Conservation (phyloP, 2,329 filamentous ascomycete genomes). For the Talaromyces sp. region DNA sequence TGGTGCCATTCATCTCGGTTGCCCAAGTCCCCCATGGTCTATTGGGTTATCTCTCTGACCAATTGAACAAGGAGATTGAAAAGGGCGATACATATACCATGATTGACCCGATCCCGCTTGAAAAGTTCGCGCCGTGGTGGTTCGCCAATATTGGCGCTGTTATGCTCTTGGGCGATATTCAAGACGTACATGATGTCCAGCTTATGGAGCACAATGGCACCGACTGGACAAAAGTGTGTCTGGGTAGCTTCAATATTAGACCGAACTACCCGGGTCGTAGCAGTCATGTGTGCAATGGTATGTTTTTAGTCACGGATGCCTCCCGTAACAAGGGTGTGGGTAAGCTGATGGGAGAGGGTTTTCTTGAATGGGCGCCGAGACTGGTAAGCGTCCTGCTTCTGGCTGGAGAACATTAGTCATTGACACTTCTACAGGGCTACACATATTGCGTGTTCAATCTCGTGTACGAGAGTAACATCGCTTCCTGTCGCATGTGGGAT, state of each 20-base stretch:
- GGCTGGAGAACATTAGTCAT: conserved; percentile 9
- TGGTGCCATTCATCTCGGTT: conserved; percentile 76
- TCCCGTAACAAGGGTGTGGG: conserved; percentile 71
- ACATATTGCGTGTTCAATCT: conserved; percentile 92
- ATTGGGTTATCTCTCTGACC: conserved; percentile 72
- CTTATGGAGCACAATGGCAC: conserved; percentile 51
- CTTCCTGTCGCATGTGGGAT: conserved; percentile 88
- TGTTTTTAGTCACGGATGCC: conserved; percentile 71
- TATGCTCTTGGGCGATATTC: conserved; percentile 77
- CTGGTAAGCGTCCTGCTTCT: conserved; percentile 44
- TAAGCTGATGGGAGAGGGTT: conserved; percentile 71
- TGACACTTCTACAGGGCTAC: conserved; percentile 59
- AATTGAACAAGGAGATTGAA: conserved; percentile 86
- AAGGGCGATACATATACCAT: conserved; percentile 91
- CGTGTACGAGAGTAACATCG: conserved; percentile 90
- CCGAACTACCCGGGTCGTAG: conserved; percentile 89
- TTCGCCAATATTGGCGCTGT: conserved; percentile 86
- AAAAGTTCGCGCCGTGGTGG: conserved; percentile 79
- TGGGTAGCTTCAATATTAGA: conserved; percentile 92
- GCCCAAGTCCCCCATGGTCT: conserved; percentile 72
- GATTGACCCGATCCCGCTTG: conserved; percentile 70
- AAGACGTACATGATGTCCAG: conserved; percentile 55
- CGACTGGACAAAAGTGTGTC: conserved; percentile 76
- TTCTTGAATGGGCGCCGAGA: conserved; percentile 72
- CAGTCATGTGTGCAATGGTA: conserved; percentile 79